Evolutionary conservation across 805 yeast species (phyloP), one percentile per base, ranked within the genome.

Genomic region (Lachancea cidri): DNA sequence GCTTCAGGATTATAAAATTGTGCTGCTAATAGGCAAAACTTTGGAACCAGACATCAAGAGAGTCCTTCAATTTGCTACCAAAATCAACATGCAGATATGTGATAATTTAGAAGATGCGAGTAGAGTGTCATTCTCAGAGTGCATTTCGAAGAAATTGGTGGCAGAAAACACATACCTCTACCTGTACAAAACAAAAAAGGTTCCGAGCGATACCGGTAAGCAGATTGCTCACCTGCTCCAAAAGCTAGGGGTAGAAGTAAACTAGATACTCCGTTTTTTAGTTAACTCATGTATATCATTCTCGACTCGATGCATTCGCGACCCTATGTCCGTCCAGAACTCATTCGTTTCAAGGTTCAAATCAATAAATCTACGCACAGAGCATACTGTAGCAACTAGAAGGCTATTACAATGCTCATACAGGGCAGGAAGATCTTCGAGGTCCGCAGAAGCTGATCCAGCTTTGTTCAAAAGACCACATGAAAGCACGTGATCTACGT

Each of bases 81-180:
- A 41, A 18, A 43, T 55, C 3, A 44, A 45, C 17, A 44, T 49
- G 2, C 56, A 53, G 30, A 49, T 56, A 33, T 53, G 51, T 13
- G 36, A 39, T 3, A 39, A 38, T 13, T 39, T 52, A 17, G 49
- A 47, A 6, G 45, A 48, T 2, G 50, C 45, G 6, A 40, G 43
- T 4, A 42, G 35, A 29, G 36, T 48, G 17, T 35, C 35, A 17
- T 39, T 42, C 20, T 46, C 52, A 17, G 45, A 35, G n/a, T 54
- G 60, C 36, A 38, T 50, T 13, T 35, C 35, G 20, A 49, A 48
- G 22, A 50, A 39, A 24, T 51, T 53, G 58, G 41, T 55, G 14
- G 54, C 48, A 19, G 39, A 47, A 9, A 46, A 51, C 30, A 49
- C 55, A 14, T 52, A 47, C 35, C 15, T 55, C 6, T 57, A 47